These are phyloP conservation scores for Sherardia arvensis DNA, from an alignment of 257 asterid species.

Conservation along the genomic window DNA sequence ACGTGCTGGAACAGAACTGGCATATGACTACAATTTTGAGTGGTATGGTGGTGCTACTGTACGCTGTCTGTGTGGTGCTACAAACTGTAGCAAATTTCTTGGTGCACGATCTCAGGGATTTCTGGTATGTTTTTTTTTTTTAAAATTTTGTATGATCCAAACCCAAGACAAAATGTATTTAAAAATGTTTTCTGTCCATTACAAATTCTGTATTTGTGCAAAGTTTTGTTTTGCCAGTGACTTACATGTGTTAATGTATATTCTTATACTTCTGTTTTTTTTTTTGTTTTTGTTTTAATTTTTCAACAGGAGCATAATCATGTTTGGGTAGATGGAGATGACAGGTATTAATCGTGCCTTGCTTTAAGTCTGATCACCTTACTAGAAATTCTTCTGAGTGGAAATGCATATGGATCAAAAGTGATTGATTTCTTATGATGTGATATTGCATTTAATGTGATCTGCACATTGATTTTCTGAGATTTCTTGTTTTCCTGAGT, in stretches of 20 bases:
- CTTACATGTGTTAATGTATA: slow-evolving; percentile 3
- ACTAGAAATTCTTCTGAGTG: not conserved
- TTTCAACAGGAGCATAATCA: slow-evolving; percentile 63
- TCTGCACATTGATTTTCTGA: not conserved
- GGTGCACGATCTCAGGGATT: slow-evolving; percentile 97
- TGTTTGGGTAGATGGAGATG: slow-evolving; percentile 89
- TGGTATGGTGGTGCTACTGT: slow-evolving; percentile 96
- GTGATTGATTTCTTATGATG: not conserved
- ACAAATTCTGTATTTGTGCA: not conserved
- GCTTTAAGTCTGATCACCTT: slow-evolving; percentile 2
- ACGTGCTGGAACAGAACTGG: slow-evolving; percentile 58
- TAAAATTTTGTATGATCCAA: not conserved
- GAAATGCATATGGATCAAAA: not conserved
- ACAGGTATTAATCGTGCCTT: slow-evolving; percentile 39
- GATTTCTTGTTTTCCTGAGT: not conserved
- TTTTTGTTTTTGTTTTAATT: slow-evolving; percentile 5
- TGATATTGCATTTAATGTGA: not conserved
- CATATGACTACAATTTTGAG: slow-evolving; percentile 79
- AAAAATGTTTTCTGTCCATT: not conserved
- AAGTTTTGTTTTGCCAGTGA: not conserved
- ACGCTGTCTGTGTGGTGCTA: slow-evolving; percentile 89
- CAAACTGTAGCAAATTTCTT: slow-evolving; percentile 79
- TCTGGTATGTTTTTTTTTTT: slow-evolving; percentile 38
- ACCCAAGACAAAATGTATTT: not conserved
- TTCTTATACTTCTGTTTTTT: slow-evolving; percentile 3